Conservation (phyloP, 2,329 filamentous ascomycete species). For the Sporothrix curviconia region DNA sequence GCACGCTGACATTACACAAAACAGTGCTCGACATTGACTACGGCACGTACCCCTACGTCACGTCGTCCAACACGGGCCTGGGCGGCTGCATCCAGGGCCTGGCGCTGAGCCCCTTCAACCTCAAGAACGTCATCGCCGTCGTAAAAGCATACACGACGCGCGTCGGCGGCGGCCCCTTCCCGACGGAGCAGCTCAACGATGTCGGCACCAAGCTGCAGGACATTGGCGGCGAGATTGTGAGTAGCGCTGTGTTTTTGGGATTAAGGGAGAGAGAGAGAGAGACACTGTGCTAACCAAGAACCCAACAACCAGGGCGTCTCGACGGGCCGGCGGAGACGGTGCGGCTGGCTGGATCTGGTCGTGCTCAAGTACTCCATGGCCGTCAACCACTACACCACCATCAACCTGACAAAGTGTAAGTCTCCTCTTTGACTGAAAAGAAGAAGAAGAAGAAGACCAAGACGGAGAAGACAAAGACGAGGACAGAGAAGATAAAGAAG, state of each 20-base stretch:
- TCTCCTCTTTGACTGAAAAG: no score
- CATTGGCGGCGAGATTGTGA: slow-evolving; percentile 19
- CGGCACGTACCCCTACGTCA: slow-evolving; percentile 54
- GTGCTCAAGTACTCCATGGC: slow-evolving; percentile 54
- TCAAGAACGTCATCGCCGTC: slow-evolving; percentile 51
- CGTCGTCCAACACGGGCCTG: slow-evolving; percentile 50
- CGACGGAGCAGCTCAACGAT: slow-evolving; percentile 46
- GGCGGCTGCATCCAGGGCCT: slow-evolving; percentile 41
- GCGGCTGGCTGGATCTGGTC: slow-evolving; percentile 56
- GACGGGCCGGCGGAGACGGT: slow-evolving; percentile 53
- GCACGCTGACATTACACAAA: no score
- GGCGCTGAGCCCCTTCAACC: slow-evolving; percentile 15
- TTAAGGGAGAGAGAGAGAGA: no score
- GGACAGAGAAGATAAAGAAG: no score
- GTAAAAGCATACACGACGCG: slow-evolving; percentile 61
- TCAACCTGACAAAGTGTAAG: slow-evolving; percentile 49
- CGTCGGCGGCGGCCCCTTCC: slow-evolving; percentile 54
- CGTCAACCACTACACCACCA: slow-evolving; percentile 48
- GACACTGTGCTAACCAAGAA: no score
- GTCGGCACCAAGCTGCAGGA: slow-evolving; percentile 34
- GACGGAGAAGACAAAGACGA: no score
- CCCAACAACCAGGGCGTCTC: slow-evolving; percentile 24
- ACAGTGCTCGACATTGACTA: slow-evolving; percentile 50
- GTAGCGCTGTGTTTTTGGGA: background rate
- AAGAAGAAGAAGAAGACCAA: no score